These are phyloP conservation scores for Castanea mollissima DNA, from an alignment of 306 rosid species.

Conservation along the genomic window DNA sequence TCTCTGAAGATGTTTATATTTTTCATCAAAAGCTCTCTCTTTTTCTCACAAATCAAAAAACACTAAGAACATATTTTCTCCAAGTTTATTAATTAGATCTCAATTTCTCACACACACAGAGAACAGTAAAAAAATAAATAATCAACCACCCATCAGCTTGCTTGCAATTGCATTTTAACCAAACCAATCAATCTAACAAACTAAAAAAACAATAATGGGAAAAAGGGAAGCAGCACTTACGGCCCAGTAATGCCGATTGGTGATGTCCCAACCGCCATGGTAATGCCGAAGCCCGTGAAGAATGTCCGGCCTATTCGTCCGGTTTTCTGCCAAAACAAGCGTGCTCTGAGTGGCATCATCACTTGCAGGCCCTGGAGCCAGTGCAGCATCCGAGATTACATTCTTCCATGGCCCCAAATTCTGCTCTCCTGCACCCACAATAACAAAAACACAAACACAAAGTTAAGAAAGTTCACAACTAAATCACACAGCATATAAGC, in stretches of 20 bases:
- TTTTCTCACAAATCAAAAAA: background rate
- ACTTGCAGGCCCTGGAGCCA: slow-evolving; percentile 59
- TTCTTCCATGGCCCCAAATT: slow-evolving; percentile 80
- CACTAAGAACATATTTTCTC: background rate
- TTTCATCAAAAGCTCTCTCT: background rate
- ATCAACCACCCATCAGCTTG: background rate
- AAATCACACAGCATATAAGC: background rate
- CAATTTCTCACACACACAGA: background rate
- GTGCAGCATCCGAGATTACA: slow-evolving; percentile 46
- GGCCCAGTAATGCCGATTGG: slow-evolving; percentile 86
- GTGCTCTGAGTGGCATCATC: slow-evolving; percentile 35
- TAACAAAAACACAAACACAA: background rate
- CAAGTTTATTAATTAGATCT: background rate
- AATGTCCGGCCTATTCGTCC: slow-evolving; percentile 85
- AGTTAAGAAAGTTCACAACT: slow-evolving; percentile 8
- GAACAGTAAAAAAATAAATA: background rate
- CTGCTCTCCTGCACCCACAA: slow-evolving; percentile 44
- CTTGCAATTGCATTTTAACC: background rate
- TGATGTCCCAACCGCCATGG: slow-evolving; percentile 86
- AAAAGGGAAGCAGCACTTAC: slow-evolving; percentile 49
- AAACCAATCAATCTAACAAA: background rate
- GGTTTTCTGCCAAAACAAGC: slow-evolving; percentile 78
- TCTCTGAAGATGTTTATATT: background rate
- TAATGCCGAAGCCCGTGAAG: slow-evolving; percentile 58
- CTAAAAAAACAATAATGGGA: background rate